Evolutionary conservation across 805 yeast genomes (phyloP).

Genomic region (Saccharomycopsis oosterbeekiorum): DNA sequence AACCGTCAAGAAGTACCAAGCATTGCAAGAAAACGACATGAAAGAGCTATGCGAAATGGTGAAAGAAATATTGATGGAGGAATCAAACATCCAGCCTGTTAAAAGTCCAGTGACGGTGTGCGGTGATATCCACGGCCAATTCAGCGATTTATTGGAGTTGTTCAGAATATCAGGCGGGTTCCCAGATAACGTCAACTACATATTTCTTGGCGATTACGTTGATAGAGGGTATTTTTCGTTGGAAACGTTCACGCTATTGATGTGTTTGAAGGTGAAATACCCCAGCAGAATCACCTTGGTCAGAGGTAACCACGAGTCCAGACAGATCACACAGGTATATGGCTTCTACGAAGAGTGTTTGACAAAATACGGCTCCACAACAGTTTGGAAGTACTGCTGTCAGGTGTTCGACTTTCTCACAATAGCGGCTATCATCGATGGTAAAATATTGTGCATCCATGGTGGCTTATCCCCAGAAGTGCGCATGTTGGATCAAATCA

Average conservation of each 20-base stretch:
- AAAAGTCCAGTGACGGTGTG: conserved; percentile 90
- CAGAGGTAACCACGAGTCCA: conserved; percentile 94
- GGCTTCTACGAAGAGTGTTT: conserved; percentile 96
- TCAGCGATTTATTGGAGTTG: conserved; percentile 84
- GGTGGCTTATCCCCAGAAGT: conserved; percentile 97
- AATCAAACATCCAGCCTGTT: conserved; percentile 89
- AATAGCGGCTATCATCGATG: conserved; percentile 92
- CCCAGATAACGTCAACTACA: conserved; percentile 72
- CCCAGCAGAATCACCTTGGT: conserved; percentile 83
- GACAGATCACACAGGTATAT: conserved; percentile 97
- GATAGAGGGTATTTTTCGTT: conserved; percentile 95
- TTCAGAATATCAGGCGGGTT: conserved; percentile 90
- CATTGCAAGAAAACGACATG: conserved; percentile 87
- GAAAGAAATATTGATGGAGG: conserved; percentile 92
- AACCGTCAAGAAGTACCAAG: conserved; percentile 80
- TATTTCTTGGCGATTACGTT: conserved; percentile 92
- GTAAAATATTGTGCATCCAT: conserved; percentile 88
- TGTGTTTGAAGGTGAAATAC: conserved; percentile 86
- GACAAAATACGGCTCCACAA: conserved; percentile 85
- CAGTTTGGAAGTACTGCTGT: conserved; percentile 94
- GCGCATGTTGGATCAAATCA: conserved; percentile 91
- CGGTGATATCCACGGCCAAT: conserved; percentile 97
- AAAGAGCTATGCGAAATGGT: conserved; percentile 92
- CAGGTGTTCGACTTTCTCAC: conserved; percentile 93
- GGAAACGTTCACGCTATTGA: conserved; percentile 86